Base-by-base conservation (phyloP, 805 yeast genomes). In the Zygosaccharomyces bailii region DNA sequence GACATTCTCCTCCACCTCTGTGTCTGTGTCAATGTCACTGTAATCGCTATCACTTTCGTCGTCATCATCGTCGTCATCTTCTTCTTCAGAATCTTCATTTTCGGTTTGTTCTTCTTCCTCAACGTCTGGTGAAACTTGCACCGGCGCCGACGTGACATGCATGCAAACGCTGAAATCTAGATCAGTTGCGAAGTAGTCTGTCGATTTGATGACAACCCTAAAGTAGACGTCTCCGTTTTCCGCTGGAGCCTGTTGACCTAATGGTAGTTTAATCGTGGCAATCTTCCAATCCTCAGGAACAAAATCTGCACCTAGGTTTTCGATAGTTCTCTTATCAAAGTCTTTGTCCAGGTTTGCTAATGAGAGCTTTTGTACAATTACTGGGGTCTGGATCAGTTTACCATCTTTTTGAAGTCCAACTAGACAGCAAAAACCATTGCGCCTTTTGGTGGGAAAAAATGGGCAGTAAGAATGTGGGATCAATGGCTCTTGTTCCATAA, bases 101-200 rank as follows among this genome's bases (percentile, higher is more conserved):
- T 66, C 73, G 5, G 45, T 33, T 57, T 84, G 90, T 43, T 79
- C 86, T 42, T 83, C 79, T 41, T 77, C 79, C 35, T 70, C 75
- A n/a, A 63, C 69, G 6, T 61, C 43, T 54, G 67, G 53, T 16
- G 35, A 30, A 17, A 27, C 41, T 34, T 46, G 48, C 6, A 37
- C 60, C 39, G 82, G 76, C 25, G 82, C 76, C 17, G 78, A 73
- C 54, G 76, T 72, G 27, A 90, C 95, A n/a, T 75, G 71, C 82
- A 90, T 75, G 18, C 69, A 68, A 38, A 87, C 66, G 7, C 90
- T 84, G 49, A 82, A 75, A 52, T 83, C 87, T 18, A 87, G 62
- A 61, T 91, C 97, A 14, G 78, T 67, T 4, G 96, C 96, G 62
- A 86, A 87, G 63, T 87, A 90, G 35, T 85, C 80, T 42, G 85